Base-by-base conservation (phyloP, 164 flowering plant genomes). In the Nelumbo lutea region DNA sequence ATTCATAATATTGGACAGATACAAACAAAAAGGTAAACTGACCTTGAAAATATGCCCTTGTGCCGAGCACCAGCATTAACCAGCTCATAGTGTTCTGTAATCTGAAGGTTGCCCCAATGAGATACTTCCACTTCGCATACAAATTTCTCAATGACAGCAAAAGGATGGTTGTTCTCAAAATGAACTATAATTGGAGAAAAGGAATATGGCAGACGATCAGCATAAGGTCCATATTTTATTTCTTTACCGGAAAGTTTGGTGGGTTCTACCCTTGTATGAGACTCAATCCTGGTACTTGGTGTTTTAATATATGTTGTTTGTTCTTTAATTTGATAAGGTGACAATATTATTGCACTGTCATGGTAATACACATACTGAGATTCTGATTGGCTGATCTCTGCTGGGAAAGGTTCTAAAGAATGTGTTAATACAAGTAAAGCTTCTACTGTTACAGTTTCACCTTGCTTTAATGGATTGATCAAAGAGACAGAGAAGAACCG, bases 141-240 rank as follows among this genome's bases (percentile, higher is more conserved):
- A 79, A 96, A 94, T 81, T 96, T 98, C 88, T 96, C 99, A 78
- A 90, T 95, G 78, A 93, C 97, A 67, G 95, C 86, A 81, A 93
- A 96, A 71, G 98, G 96, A 68, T 78, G 77, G 75, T 96, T 96
- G 69, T 93, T 93, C 84, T 96, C 97, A 75, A 88, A 90, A 83
- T 96, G 99, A 68, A 93, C 76, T 61, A 85, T 67, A 38, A 92
- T 74, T 48, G 98, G 99, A 62, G 89, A 79, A 80, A 64, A 93
- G 43, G 98, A 88, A 73, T 84, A 84, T 46, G 99, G 86, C 72
- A 80, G 41, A 0, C 64, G 86, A 70, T 82, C 82, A 68, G 70
- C 80, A 75, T 88, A 96, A 42, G 86, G 88, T 46, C 99, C 99
- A 80, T 96, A 96, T 75, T 83, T 87, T 8, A 96, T 66, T 72